These are phyloP conservation scores for Camellia granthamiana DNA, from an alignment of 148 eudicot species.

Conservation along the genomic window DNA sequence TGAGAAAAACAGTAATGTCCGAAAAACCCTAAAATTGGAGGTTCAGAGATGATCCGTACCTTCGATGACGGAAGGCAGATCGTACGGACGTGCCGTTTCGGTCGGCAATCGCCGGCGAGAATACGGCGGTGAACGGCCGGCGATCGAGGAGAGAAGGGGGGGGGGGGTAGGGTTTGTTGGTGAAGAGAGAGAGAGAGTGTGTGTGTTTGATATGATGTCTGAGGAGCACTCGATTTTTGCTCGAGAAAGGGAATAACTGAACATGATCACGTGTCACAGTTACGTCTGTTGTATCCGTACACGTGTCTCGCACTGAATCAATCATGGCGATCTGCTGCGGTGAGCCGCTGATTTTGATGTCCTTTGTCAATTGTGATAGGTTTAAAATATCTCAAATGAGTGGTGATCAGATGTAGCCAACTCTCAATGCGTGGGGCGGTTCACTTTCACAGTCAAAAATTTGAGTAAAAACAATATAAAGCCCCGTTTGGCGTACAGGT, in stretches of 20 bases:
- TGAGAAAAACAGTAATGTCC: neutral
- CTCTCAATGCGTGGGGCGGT: neutral
- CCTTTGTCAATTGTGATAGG: neutral
- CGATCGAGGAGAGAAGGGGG: neutral
- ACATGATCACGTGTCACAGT: conserved; percentile 8
- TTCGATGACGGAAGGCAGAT: neutral
- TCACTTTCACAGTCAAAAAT: too few species aligned
- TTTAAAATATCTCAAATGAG: neutral
- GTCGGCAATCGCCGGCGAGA: neutral
- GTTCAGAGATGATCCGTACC: conserved; percentile 4
- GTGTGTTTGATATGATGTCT: conserved; percentile 15
- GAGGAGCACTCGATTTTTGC: conserved; percentile 31
- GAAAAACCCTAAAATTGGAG: conserved; percentile 5
- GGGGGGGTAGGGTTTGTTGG: conserved; percentile 16
- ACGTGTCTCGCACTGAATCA: neutral
- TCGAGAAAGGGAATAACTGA: conserved; percentile 9
- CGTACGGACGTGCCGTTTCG: too few species aligned
- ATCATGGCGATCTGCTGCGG: neutral
- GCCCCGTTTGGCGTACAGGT: too few species aligned
- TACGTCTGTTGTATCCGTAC: neutral
- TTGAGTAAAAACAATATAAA: too few species aligned
- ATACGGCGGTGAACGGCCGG: conserved; percentile 15
- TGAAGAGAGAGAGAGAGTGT: neutral
- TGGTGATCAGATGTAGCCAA: neutral
- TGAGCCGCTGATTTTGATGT: neutral